Base-by-base conservation (phyloP, 495 filamentous ascomycete species). In the Alectoria sarmentosa region DNA sequence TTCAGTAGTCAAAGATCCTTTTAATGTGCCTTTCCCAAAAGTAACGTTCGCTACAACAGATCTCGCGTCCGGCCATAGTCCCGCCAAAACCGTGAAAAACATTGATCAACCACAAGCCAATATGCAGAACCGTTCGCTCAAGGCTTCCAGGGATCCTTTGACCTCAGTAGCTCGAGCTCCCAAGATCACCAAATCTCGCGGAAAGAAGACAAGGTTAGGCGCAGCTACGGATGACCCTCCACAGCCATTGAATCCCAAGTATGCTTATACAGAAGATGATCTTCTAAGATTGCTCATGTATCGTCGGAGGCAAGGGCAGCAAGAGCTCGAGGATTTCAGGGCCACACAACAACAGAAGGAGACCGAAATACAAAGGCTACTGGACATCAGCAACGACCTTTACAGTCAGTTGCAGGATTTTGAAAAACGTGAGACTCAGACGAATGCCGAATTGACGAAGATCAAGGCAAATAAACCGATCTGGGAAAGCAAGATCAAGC, bases 401-500 rank as follows among this genome's bases (percentile, higher is more conserved):
- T 28, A 57, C 5, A 36, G 17, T 34, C 55, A 61, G 23, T 39
- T 66, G 55, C 64, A 66, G 44, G 63, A 58, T 14, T 42, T 23
- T 2, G 8, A 48, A 32, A 21, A 26, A 5, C 54, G 41, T 13
- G 62, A 46, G 11, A 30, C 48, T 11, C 38, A 52, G 30, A 64
- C 65, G 42, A 28, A 64, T 23, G 36, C 56, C 32, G 60, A 67
- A 42, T 42, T 71, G 19, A 37, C 46, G 7, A 55, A 60, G 42
- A 19, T 66, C 38, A 60, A 61, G 34, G 21, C 64, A 9, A 46
- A 32, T 37, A 65, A 68, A 34, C 36, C 65, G 28, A 30, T 56
- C 15, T 68, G 60, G 62, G 60, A 61, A 42, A 46, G 34, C 21
- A 67, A 62, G 57, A 36, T 64, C 17, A 65, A 44, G 39, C 65